Percentiles rank a stretch among this genome's conserved stretches.
Evolutionary conservation across 1,284 basidiomycete species (phyloP).

Genomic region (Ustilago xerochloae): DNA sequence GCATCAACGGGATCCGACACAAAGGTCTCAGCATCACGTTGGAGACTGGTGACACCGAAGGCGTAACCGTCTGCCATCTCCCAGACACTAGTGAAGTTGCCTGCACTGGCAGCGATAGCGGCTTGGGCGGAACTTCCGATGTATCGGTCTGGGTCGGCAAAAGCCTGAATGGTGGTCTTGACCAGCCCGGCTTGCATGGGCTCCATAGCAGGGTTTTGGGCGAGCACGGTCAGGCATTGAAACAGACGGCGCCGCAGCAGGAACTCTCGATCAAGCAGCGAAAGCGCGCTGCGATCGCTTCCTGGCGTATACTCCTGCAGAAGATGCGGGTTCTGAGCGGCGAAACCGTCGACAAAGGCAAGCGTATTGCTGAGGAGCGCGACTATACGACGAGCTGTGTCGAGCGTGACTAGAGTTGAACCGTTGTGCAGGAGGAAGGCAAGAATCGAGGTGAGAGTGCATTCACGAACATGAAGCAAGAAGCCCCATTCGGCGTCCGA

Average conservation of each 20-base stretch:
- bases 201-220: constrained; percentile 82
- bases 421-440: constrained; percentile 81
- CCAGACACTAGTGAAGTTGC: constrained; percentile 88
- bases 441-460: constrained; percentile 86
- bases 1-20: constrained; percentile 44
- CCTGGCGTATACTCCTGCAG: constrained; percentile 51
- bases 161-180: constrained; percentile 83
- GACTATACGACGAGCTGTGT: constrained; percentile 86
- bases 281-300: constrained; percentile 70
- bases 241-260: constrained; percentile 85
- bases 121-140: constrained; percentile 87
- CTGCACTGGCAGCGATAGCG: constrained; percentile 87
- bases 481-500: constrained; percentile 83
- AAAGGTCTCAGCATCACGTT: constrained; percentile 65
- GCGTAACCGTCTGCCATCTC: constrained; percentile 87
- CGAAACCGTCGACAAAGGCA: constrained; percentile 80
- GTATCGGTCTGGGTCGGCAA: constrained; percentile 80
- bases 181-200: constrained; percentile 81
- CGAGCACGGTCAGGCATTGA: constrained; percentile 87
- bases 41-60: constrained; percentile 85
- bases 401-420: constrained; percentile 82
- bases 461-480: constrained; percentile 88
- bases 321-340: constrained; percentile 68
- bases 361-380: constrained; percentile 88
- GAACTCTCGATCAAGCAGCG: constrained; percentile 82